Evolutionary conservation across 257 asterid genomes (phyloP).

Genomic region (Salvia splendens): DNA sequence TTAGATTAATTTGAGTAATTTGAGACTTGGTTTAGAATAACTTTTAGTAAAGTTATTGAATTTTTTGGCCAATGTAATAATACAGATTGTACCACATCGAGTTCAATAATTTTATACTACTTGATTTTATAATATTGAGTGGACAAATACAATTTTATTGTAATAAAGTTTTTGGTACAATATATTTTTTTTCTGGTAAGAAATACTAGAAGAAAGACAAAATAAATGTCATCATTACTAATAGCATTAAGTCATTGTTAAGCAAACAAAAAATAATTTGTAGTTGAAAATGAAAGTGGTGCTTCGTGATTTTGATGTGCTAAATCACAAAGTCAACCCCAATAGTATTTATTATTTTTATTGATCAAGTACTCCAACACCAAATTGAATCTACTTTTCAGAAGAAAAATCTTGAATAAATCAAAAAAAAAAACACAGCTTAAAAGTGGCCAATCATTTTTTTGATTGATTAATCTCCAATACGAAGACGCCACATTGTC

Average conservation of each 20-base stretch:
- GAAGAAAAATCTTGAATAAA: background rate
- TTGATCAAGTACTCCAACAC: background rate
- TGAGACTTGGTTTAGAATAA: too few species aligned
- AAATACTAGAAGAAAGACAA: background rate
- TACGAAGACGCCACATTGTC: background rate
- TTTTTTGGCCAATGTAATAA: too few species aligned
- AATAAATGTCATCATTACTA: background rate
- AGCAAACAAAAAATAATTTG: background rate
- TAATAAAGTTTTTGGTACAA: background rate
- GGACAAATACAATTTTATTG: too few species aligned
- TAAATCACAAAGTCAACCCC: background rate
- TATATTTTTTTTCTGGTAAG: background rate
- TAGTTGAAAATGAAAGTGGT: background rate
- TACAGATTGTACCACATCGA: too few species aligned
- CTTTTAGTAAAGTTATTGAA: too few species aligned
- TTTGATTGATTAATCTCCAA: background rate
- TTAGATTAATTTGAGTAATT: too few species aligned
- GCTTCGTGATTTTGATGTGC: background rate
- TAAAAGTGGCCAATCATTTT: background rate
- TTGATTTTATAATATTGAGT: too few species aligned
- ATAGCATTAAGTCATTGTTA: background rate
- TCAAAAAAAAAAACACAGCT: too few species aligned
- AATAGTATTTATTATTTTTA: background rate
- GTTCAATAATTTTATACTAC: too few species aligned
- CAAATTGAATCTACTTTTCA: background rate